These are phyloP conservation scores for Annulohypoxylon truncatum DNA, from an alignment of 2,329 filamentous ascomycete genomes.

Conservation along the genomic window DNA sequence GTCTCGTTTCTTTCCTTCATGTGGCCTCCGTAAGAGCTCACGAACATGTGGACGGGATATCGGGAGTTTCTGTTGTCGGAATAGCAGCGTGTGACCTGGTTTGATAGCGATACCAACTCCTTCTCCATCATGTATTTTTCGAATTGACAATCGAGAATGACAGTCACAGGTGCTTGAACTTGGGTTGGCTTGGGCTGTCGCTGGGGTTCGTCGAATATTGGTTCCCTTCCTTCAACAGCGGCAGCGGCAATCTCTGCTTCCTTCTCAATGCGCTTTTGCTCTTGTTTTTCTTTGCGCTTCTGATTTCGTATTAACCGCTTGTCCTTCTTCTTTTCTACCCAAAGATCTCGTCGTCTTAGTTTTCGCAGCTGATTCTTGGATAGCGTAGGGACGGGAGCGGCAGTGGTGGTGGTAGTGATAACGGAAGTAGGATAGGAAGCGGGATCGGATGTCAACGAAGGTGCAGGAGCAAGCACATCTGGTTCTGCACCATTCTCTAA, in stretches of 20 bases:
- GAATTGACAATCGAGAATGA: constrained; percentile 93
- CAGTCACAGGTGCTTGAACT: constrained; percentile 75
- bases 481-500: constrained; percentile 43
- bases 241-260: constrained; percentile 62
- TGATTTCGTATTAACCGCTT: constrained; percentile 69
- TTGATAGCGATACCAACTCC: constrained; percentile 83
- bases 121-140: constrained; percentile 89
- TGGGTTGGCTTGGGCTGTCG: constrained; percentile 47
- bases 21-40: constrained; percentile 82
- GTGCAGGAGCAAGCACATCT: constrained; percentile 1
- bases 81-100: constrained; percentile 89
- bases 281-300: constrained; percentile 61
- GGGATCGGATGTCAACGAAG: neutral
- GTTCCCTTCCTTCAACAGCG: constrained; percentile 57
- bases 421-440: neutral
- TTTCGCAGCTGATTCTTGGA: constrained; percentile 93
- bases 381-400: constrained; percentile 52
- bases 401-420: neutral
- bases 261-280: constrained; percentile 62
- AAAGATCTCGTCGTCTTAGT: constrained; percentile 75
- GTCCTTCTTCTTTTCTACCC: constrained; percentile 77
- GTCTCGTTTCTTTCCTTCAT: constrained; percentile 84
- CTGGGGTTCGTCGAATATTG: constrained; percentile 51
- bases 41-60: constrained; percentile 76
- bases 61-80: constrained; percentile 81